Evolutionary conservation across 2,329 filamentous ascomycete genomes (phyloP).

Genomic region (Fusarium heterosporum): DNA sequence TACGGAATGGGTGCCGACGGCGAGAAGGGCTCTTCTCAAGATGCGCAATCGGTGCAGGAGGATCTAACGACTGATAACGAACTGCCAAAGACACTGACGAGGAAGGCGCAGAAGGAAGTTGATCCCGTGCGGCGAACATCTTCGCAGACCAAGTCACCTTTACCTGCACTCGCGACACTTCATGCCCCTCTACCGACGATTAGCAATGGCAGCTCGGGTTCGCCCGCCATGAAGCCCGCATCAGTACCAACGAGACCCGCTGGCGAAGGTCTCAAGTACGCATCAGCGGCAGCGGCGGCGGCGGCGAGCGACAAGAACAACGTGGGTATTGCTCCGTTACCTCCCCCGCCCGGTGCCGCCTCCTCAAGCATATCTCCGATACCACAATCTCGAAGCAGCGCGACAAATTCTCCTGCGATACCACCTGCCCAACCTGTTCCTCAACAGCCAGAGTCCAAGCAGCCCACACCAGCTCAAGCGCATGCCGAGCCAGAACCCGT

Average conservation of each 20-base stretch:
- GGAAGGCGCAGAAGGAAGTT: conserved; percentile 71
- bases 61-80: conserved; percentile 73
- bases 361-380: conserved; percentile 58
- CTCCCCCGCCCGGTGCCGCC: conserved; percentile 80
- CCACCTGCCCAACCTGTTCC: conserved; percentile 60
- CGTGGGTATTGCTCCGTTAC: conserved; percentile 92
- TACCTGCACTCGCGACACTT: conserved; percentile 91
- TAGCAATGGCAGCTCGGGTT: conserved; percentile 66
- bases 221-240: conserved; percentile 88
- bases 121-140: conserved; percentile 75
- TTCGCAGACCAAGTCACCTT: conserved; percentile 89
- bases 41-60: conserved; percentile 91
- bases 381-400: conserved; percentile 68
- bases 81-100: conserved; percentile 58
- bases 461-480: conserved; percentile 47
- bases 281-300: conserved; percentile 92
- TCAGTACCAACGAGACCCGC: conserved; percentile 84
- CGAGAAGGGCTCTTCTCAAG: conserved; percentile 94
- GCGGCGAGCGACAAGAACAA: conserved; percentile 88
- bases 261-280: conserved; percentile 94
- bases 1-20: conserved; percentile 84
- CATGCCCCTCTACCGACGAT: conserved; percentile 77
- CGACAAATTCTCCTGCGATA: conserved; percentile 65
- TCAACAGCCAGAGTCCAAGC: conserved; percentile 53
- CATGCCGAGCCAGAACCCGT: conserved; percentile 41